A percentile compares a stretch with the other conserved stretches of the same genome.
phyloP scores from a whole-genome alignment of 2,329 filamentous ascomycete genomes.

The Apiospora pterosperma region DNA sequence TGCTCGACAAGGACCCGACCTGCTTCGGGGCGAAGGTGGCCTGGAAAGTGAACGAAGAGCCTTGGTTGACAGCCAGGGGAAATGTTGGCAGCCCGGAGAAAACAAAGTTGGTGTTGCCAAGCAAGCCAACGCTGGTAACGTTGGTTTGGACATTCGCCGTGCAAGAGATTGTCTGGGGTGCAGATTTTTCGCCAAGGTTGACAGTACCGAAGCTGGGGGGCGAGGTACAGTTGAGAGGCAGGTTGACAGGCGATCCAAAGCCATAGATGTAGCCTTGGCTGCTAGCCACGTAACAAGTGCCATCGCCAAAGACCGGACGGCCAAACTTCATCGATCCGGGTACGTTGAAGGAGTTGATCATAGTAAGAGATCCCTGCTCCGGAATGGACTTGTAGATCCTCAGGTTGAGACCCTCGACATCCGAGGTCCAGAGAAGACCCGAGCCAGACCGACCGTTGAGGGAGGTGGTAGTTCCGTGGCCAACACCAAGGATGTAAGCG shows the following conservation, averaged over 20 bases:
- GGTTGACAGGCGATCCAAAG: conserved; percentile 52
- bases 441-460: conserved; percentile 50
- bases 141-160: conserved; percentile 41
- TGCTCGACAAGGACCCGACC: conserved; percentile 46
- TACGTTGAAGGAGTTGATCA: conserved; percentile 49
- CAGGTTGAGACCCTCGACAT: conserved; percentile 50
- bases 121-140: conserved; percentile 35
- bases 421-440: conserved; percentile 53
- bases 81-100: conserved; percentile 26
- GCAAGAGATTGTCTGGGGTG: conserved; percentile 39
- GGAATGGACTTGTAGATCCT: conserved; percentile 52
- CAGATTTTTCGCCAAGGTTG: conserved; percentile 34
- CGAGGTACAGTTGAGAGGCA: conserved; percentile 51
- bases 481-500: conserved; percentile 51
- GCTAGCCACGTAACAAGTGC: conserved; percentile 51
- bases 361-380: conserved; percentile 37
- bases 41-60: conserved; percentile 38
- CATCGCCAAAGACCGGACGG: conserved; percentile 55
- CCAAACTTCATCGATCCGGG: conserved; percentile 53
- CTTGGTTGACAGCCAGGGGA: conserved; percentile 31
- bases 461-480: conserved; percentile 54
- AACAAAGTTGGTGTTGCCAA: conserved; percentile 34
- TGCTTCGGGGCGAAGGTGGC: conserved; percentile 41
- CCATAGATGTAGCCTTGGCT: conserved; percentile 49
- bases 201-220: conserved; percentile 44